These are phyloP conservation scores for Yamadazyma paraphyllophila DNA, from an alignment of 805 yeast species.

Conservation along the genomic window DNA sequence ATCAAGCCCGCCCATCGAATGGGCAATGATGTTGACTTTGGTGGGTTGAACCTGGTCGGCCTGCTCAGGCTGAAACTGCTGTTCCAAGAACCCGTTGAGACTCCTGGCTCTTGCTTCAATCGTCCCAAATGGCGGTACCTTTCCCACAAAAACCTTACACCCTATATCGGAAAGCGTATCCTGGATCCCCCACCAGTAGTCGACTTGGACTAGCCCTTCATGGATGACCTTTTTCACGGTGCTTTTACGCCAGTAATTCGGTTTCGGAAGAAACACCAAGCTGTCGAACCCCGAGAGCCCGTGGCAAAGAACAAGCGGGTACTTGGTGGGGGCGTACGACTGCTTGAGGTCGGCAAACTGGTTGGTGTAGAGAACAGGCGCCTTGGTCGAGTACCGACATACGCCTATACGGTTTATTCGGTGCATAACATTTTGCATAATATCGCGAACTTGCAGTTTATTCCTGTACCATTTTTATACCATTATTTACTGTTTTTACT, in stretches of 20 bases:
- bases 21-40: constrained; percentile 75
- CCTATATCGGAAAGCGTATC: constrained; percentile 61
- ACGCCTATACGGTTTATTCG: no score
- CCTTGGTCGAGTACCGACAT: no score
- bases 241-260: constrained; percentile 9
- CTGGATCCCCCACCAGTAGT: constrained; percentile 82
- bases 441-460: no score
- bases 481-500: no score
- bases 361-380: constrained; percentile 1
- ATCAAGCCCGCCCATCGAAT: constrained; percentile 94
- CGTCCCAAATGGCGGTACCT: constrained; percentile 79
- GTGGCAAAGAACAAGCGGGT: constrained; percentile 81
- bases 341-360: constrained; percentile 5
- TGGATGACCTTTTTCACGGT: constrained; percentile 11
- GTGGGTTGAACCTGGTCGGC: constrained; percentile 19
- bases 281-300: constrained; percentile 83
- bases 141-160: constrained; percentile 64
- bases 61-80: constrained; percentile 16
- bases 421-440: no score
- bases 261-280: constrained; percentile 22
- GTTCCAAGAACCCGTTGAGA: constrained; percentile 50
- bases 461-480: no score
- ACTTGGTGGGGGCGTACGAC: constrained; percentile 47
- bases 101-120: constrained; percentile 65
- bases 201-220: constrained; percentile 43